Evolutionary conservation across 805 yeast species (phyloP).

Genomic region (Cyberlindnera japonica): DNA sequence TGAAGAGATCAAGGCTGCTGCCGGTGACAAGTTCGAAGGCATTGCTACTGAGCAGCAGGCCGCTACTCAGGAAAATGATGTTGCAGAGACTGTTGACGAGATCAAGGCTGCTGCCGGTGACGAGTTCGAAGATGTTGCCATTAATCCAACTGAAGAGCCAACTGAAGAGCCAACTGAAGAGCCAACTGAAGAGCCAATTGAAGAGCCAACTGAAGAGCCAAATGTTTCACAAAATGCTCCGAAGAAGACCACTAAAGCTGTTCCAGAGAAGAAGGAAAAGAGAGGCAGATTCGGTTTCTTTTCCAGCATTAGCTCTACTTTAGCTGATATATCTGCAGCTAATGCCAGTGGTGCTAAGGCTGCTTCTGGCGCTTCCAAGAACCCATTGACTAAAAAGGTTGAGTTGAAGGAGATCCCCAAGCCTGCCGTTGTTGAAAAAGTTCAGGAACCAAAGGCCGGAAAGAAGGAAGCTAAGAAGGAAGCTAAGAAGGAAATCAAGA

Average conservation of each 20-base stretch:
- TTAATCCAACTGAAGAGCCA: conserved; percentile 3
- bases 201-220: conserved; percentile 6
- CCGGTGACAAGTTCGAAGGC: conserved; percentile 6
- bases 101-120: conserved; percentile 6
- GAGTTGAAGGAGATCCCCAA: conserved; percentile 3
- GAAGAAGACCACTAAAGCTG: conserved; percentile 1
- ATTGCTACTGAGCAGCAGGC: conserved; percentile 2
- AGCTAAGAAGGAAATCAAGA: background rate
- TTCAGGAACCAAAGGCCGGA: conserved; percentile 29
- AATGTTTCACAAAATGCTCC: no score
- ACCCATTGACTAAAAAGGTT: conserved; percentile 1
- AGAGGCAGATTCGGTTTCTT: conserved; percentile 4
- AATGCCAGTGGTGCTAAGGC: conserved; percentile 2
- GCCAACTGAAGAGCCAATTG: conserved; percentile 7
- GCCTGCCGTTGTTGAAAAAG: no score
- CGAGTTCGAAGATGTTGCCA: conserved; percentile 6
- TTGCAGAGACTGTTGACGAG: conserved; percentile 3
- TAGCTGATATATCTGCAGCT: conserved; percentile 9
- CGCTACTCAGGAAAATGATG: conserved; percentile 3
- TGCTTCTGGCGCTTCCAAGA: conserved; percentile 1
- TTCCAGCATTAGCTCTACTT: conserved; percentile 1
- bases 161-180: conserved; percentile 4
- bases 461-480: background rate
- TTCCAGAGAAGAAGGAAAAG: conserved; percentile 10
- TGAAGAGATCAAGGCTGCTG: conserved; percentile 7